Conservation (phyloP, 495 filamentous ascomycete species). For the Trichoderma orchidacearum region DNA sequence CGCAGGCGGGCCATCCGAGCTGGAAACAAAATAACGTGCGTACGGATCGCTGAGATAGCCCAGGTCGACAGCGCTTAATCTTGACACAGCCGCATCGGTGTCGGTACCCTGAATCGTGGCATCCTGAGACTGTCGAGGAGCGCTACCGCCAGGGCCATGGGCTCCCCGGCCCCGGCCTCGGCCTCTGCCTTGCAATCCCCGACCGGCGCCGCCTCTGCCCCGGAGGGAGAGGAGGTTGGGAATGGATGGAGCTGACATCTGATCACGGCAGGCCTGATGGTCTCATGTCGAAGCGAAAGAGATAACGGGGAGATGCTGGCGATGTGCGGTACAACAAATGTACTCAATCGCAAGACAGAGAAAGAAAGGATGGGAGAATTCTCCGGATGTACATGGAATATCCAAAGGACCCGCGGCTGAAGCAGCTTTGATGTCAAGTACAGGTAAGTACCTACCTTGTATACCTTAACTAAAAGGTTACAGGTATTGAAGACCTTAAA, state of each 20-base stretch:
- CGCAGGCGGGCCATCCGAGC: slow-evolving; percentile 15
- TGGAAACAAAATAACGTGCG: slow-evolving; percentile 48
- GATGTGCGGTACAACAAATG: too few species aligned
- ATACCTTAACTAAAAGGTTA: too few species aligned
- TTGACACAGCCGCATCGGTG: slow-evolving; percentile 76
- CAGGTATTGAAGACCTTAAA: too few species aligned
- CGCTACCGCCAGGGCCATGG: slow-evolving; percentile 12
- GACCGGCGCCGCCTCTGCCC: slow-evolving; percentile 27
- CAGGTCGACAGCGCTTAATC: slow-evolving; percentile 75
- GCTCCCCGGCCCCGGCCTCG: slow-evolving; percentile 27
- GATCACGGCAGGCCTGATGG: too few species aligned
- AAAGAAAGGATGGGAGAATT: too few species aligned
- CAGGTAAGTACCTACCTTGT: too few species aligned
- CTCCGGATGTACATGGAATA: too few species aligned
- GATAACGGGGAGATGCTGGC: too few species aligned
- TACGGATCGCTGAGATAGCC: slow-evolving; percentile 80
- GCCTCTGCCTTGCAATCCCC: slow-evolving; percentile 24
- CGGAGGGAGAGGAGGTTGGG: slow-evolving; percentile 63
- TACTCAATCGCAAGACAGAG: too few species aligned
- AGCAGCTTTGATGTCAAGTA: too few species aligned
- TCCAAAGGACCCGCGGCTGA: too few species aligned
- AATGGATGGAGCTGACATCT: slow-evolving; percentile 60
- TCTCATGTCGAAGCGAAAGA: too few species aligned
- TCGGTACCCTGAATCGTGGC: slow-evolving; percentile 75
- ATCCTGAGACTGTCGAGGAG: slow-evolving; percentile 17